Evolutionary conservation across 2,329 filamentous ascomycete species (phyloP), one percentile per base, ranked within the genome.

Genomic region (Didymosphaeria variabile): DNA sequence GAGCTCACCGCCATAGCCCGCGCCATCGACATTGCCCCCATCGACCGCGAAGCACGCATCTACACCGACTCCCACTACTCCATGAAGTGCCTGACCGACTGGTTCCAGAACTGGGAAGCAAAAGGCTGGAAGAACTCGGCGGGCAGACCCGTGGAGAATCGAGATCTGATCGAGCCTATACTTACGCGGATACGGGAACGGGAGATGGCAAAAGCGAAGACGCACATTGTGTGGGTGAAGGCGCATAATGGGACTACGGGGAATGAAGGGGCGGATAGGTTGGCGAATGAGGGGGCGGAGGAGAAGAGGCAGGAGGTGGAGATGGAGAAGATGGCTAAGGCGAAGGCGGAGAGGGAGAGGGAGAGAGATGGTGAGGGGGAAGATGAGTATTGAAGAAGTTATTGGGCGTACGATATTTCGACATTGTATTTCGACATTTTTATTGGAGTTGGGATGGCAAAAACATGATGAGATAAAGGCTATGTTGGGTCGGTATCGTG

Each of bases 51-150:
- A 61, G 86, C 96, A 13, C 85, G 89, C 59, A 96, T 99, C 67
- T 86, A 90, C 74, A 93, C 90, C n/a, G 95, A 99, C 79, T 95
- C 91, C 78, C 89, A 89, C 72, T 98, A 98, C 80, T 86, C 92
- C 1, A 97, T 97, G 78, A 90, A 94, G 67, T 98, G 94, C 73
- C 88, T 93, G 29, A 97, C 90, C 0, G 85, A 88, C 47, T 99
- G 95, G 94, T 93, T 88, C 72, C 78, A 80, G 23, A 89, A 86
- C 58, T 98, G 95, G 95, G 83, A 87, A 65, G 84, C 79, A 58
- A 90, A 94, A 69, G 85, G 85, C 6, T 99, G 94, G 94, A 86
- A 85, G 73, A 97, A 89, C n/a, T 80, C 87, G 3, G 81, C 84
- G 0, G 87, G 88, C 10, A 90, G 89, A 61, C 79, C 86, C 0